These are phyloP conservation scores for Metschnikowia reukaufii DNA, from an alignment of 805 yeast species.

Conservation along the genomic window DNA sequence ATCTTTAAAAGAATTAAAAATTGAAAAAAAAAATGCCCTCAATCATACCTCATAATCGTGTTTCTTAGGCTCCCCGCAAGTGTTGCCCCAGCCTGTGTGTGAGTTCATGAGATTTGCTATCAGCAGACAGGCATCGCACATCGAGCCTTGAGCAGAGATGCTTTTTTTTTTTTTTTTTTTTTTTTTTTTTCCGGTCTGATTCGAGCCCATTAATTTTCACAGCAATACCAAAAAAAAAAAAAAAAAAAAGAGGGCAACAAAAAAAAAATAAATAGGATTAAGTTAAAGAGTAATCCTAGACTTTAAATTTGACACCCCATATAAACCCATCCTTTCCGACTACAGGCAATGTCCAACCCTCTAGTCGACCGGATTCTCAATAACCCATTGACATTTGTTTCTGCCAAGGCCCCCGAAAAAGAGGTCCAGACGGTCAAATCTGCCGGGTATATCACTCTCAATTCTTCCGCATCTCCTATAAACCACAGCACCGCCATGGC, in stretches of 20 bases:
- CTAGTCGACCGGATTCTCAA: slow-evolving; percentile 60
- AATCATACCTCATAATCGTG: not conserved
- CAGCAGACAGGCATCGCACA: slow-evolving; percentile 4
- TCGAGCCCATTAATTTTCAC: not conserved
- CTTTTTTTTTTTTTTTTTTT: not conserved
- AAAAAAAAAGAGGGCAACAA: not conserved
- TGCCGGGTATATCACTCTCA: slow-evolving; percentile 20
- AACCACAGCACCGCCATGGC: slow-evolving; percentile 1
- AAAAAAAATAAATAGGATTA: not conserved
- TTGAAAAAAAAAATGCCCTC: not conserved
- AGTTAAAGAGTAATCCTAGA: not conserved
- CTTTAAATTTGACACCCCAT: too few species aligned
- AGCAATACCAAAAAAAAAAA: not conserved
- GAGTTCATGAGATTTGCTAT: not conserved
- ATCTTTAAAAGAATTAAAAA: not conserved
- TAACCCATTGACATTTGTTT: slow-evolving; percentile 61
- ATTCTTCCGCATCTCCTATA: slow-evolving; percentile 9
- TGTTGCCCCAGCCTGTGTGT: not conserved
- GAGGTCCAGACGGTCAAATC: slow-evolving; percentile 18
- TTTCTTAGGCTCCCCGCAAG: not conserved
- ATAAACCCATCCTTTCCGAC: not conserved
- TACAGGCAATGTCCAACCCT: slow-evolving; percentile 40
- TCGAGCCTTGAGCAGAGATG: not conserved
- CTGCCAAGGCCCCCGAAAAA: slow-evolving; percentile 45
- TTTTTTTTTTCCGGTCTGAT: not conserved